phyloP scores from a whole-genome alignment of 2,329 filamentous ascomycete genomes.

The Verticillium nonalfalfae region DNA sequence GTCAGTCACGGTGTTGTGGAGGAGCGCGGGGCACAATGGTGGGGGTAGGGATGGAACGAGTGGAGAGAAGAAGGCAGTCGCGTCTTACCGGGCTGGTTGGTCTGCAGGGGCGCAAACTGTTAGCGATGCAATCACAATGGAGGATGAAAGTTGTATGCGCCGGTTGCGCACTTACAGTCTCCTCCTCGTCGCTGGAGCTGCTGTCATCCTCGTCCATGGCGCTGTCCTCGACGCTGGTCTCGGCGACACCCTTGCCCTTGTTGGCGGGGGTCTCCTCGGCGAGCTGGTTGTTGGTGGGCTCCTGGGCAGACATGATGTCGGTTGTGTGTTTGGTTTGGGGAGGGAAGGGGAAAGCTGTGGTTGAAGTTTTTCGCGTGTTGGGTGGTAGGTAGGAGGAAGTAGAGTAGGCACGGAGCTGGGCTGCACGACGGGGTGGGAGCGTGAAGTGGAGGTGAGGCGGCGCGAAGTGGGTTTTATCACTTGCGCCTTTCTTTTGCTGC shows the following conservation, averaged over 20 bases:
- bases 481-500: constrained; percentile 7
- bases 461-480: constrained; percentile 7
- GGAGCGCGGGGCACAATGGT: background rate
- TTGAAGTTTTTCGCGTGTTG: background rate
- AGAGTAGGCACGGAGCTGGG: constrained; percentile 4
- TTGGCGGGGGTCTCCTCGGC: constrained; percentile 41
- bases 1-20: constrained; percentile 15
- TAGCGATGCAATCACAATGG: background rate
- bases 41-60: background rate
- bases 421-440: constrained; percentile 1
- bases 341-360: background rate
- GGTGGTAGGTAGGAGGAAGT: background rate
- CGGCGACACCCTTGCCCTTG: constrained; percentile 75
- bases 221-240: constrained; percentile 47
- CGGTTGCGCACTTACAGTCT: constrained; percentile 40
- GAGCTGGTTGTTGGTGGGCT: constrained; percentile 39
- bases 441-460: constrained; percentile 6
- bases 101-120: background rate
- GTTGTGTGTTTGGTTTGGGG: constrained; percentile 9
- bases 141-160: constrained; percentile 1
- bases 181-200: constrained; percentile 58
- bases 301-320: constrained; percentile 41
- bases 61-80: constrained; percentile 3
- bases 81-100: constrained; percentile 15
- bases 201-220: constrained; percentile 67